These are phyloP conservation scores for Chaetomium strumarium DNA, from an alignment of 2,329 filamentous ascomycete species.

Conservation along the genomic window DNA sequence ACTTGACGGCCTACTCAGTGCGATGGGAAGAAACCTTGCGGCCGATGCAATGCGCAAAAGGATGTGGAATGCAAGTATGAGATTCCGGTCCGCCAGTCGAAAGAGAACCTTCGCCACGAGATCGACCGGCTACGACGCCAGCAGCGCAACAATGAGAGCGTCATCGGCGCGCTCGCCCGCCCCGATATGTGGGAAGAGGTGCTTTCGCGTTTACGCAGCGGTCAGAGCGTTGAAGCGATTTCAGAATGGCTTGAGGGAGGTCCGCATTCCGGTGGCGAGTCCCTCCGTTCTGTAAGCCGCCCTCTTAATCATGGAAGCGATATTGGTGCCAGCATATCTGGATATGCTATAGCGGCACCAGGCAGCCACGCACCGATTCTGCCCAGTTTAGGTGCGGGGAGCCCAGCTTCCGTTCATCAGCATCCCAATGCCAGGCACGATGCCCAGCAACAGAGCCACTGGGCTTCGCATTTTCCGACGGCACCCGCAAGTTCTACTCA, in stretches of 20 bases:
- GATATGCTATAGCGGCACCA: conserved; percentile 28
- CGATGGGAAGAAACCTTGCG: conserved; percentile 52
- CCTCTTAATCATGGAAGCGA: conserved; percentile 27
- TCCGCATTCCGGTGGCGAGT: conserved; percentile 29
- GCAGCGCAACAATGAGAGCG: conserved; percentile 49
- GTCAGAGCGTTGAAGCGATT: conserved; percentile 50
- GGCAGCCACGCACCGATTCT: conserved; percentile 30
- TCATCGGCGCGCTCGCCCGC: conserved; percentile 49
- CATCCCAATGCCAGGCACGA: conserved; percentile 36
- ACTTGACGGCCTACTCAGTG: conserved; percentile 38
- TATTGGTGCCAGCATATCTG: conserved; percentile 26
- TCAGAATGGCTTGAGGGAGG: conserved; percentile 46
- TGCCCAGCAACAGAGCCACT: conserved; percentile 41
- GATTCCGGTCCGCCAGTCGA: conserved; percentile 57
- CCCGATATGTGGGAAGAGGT: conserved; percentile 50
- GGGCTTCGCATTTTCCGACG: conserved; percentile 39
- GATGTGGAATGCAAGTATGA: conserved; percentile 56
- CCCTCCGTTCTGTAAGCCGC: conserved; percentile 28
- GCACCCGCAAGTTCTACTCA: conserved; percentile 44
- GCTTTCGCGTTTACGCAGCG: conserved; percentile 45
- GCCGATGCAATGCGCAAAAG: conserved; percentile 49
- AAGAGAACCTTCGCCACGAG: conserved; percentile 54
- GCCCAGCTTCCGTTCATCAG: conserved; percentile 30
- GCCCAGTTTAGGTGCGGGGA: conserved; percentile 27
- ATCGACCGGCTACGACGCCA: conserved; percentile 52